These are phyloP conservation scores for Closterium sp. DNA, from an alignment of 139 green algal species.

Conservation along the genomic window DNA sequence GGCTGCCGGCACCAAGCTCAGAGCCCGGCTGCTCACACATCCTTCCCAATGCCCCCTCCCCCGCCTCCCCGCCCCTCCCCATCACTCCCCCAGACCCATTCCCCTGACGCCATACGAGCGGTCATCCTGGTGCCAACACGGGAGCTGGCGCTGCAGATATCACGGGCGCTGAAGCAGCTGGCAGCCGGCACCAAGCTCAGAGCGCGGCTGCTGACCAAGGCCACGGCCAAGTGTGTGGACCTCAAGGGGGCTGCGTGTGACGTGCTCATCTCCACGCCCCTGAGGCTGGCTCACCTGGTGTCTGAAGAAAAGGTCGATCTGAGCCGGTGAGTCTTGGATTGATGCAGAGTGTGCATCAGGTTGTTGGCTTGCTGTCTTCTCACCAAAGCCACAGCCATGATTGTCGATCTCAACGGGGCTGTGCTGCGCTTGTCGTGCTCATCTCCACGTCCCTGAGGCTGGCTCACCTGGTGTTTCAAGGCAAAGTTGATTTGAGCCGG, in stretches of 20 bases:
- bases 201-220: constrained; percentile 71
- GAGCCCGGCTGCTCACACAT: constrained; percentile 67
- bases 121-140: constrained; percentile 78
- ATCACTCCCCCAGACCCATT: not conserved
- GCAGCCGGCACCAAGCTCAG: constrained; percentile 44
- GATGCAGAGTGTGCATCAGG: too few relatives aligned
- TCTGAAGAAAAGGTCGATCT: constrained; percentile 34
- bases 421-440: constrained; percentile 73
- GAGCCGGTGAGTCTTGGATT: constrained; percentile 45
- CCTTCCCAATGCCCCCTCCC: not conserved
- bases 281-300: constrained; percentile 69
- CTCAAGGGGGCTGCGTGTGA: constrained; percentile 54
- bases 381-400: constrained; percentile 56
- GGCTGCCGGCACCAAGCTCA: constrained; percentile 44
- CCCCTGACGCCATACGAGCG: constrained; percentile 49
- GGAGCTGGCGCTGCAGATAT: constrained; percentile 82
- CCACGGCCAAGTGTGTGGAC: constrained; percentile 33
- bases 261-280: constrained; percentile 85
- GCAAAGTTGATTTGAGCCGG: constrained; percentile 45
- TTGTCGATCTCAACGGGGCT: constrained; percentile 30
- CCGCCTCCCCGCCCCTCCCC: not conserved
- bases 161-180: constrained; percentile 73
- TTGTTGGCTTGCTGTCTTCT: too few relatives aligned
- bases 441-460: constrained; percentile 84
- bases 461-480: constrained; percentile 55